A percentile compares a stretch with the other conserved stretches of the same genome.
These are phyloP conservation scores for Stentor roeselii DNA, from an alignment of 73 alveolate genomes.

Conservation along the genomic window DNA sequence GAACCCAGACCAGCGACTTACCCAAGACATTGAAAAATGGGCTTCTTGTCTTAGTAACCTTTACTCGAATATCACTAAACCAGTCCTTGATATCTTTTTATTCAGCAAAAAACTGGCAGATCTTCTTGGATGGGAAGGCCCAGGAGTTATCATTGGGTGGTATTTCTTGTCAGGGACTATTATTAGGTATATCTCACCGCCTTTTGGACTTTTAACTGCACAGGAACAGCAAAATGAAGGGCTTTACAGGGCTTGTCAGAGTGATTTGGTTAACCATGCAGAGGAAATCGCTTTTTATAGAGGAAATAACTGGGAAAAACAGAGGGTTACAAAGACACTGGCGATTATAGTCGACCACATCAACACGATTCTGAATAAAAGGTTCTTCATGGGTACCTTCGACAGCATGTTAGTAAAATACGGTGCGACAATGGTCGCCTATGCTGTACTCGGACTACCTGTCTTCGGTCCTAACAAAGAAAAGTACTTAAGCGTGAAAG, in stretches of 20 bases:
- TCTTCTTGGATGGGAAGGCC: conserved; percentile 90
- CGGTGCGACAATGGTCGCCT: conserved; percentile 94
- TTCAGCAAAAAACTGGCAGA: conserved; percentile 87
- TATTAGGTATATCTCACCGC: conserved; percentile 74
- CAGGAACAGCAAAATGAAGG: conserved; percentile 84
- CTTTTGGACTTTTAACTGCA: conserved; percentile 85
- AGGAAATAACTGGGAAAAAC: conserved; percentile 81
- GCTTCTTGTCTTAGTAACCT: conserved; percentile 68
- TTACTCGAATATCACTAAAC: conserved; percentile 79
- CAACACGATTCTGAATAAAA: conserved; percentile 46
- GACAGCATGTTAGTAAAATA: conserved; percentile 89
- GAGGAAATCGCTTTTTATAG: conserved; percentile 91
- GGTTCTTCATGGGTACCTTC: conserved; percentile 86
- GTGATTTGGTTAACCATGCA: conserved; percentile 73
- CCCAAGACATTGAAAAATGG: conserved; percentile 89
- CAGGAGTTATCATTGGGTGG: conserved; percentile 74
- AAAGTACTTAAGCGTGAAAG: conserved; percentile 49
- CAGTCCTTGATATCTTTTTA: conserved; percentile 78
- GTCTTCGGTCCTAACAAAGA: conserved; percentile 80
- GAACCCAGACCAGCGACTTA: conserved; percentile 86
- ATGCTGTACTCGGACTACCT: conserved; percentile 89
- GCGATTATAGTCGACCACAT: conserved; percentile 59
- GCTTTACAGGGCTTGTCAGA: conserved; percentile 80
- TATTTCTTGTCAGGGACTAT: conserved; percentile 74
- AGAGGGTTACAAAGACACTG: conserved; percentile 58